These are phyloP conservation scores for Colletotrichum eremochloae DNA, from an alignment of 2,329 filamentous ascomycete genomes.

Conservation along the genomic window DNA sequence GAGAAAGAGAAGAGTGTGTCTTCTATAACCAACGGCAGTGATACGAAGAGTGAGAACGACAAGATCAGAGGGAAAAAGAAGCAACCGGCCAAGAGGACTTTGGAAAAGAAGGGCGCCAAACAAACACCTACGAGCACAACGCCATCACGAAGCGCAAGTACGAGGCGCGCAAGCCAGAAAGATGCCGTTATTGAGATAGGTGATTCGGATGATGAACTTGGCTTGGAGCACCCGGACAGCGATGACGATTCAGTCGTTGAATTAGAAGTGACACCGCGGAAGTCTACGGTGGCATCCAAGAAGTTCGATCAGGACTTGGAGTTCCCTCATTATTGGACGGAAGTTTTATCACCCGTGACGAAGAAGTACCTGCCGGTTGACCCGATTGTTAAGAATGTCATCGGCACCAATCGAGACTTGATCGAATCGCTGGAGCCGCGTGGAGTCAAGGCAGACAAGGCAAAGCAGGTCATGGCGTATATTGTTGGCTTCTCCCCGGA, in stretches of 20 bases:
- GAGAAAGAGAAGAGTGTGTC: conserved; percentile 54
- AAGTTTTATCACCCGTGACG: conserved; percentile 86
- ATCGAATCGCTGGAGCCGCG: conserved; percentile 84
- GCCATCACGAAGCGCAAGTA: neutral
- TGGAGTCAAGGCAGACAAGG: conserved; percentile 84
- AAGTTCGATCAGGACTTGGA: conserved; percentile 82
- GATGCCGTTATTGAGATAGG: conserved; percentile 8
- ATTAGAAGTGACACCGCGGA: conserved; percentile 59
- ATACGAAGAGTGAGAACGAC: conserved; percentile 41
- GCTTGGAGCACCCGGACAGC: conserved; percentile 61
- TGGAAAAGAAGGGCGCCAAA: conserved; percentile 23
- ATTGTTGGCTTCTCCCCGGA: conserved; percentile 86
- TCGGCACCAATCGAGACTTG: conserved; percentile 80
- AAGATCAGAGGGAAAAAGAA: conserved; percentile 39
- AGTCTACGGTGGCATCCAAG: conserved; percentile 53
- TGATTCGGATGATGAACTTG: conserved; percentile 39
- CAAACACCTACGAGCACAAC: conserved; percentile 25
- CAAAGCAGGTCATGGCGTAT: conserved; percentile 92
- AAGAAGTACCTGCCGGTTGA: conserved; percentile 86
- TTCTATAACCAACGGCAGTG: conserved; percentile 13
- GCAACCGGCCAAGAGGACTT: conserved; percentile 41
- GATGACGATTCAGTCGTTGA: conserved; percentile 73
- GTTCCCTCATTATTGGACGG: conserved; percentile 93
- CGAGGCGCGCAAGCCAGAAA: conserved; percentile 27
- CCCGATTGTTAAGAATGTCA: conserved; percentile 74